Base-by-base conservation (phyloP, 2,329 filamentous ascomycete species). In the Penicillium decumbens region DNA sequence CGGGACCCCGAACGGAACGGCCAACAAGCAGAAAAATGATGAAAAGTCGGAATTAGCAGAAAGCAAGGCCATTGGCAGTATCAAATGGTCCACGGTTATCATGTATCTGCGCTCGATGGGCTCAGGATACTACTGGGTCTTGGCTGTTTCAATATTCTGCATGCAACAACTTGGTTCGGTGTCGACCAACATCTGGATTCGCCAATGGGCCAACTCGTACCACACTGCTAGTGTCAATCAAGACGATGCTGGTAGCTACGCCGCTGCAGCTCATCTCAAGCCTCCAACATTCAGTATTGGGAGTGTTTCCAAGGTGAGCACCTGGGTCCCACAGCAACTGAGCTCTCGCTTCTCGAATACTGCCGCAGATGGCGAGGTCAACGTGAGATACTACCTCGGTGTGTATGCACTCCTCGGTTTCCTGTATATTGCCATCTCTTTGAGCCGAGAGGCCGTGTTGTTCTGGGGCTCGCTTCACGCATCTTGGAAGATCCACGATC, bases 171-270 rank as follows among this genome's bases (percentile, higher is more conserved):
- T 95, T 29, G 87, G 87, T 3, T 87, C 87, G 23, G 86, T 97
- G 2, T 89, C 87, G 0, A 95, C 90, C 30, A 96, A 93, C 62
- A 73, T 96, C 43, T 98, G 93, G 93, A 95, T 98, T 62, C 82
- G 89, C 60, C 78, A 92, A 67, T 98, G 93, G 93, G 87, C 92
- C 13, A 95, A 96, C 66, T 86, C 93, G 52, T 97, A 97, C 66
- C 79, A 78, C 49, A 72, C 64, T 51, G 77, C 77, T 43, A 70
- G 69, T 49, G 65, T 45, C 6, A 37, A 37, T 24, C 51, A 55
- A 20, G 41, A 69, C 41, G 62, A 67, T 47, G 66, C 68, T 20
- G 62, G 56, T 63, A 71, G 38, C 50, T 79, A 57, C 72, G 75
- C 49, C 66, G 76, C 68, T 6, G 58, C 65, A 27, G 55, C 67